Percentiles rank a stretch among this genome's conserved stretches.
Conservation (phyloP, 768 basidiomycete species). For the Hericium rajendrae region DNA sequence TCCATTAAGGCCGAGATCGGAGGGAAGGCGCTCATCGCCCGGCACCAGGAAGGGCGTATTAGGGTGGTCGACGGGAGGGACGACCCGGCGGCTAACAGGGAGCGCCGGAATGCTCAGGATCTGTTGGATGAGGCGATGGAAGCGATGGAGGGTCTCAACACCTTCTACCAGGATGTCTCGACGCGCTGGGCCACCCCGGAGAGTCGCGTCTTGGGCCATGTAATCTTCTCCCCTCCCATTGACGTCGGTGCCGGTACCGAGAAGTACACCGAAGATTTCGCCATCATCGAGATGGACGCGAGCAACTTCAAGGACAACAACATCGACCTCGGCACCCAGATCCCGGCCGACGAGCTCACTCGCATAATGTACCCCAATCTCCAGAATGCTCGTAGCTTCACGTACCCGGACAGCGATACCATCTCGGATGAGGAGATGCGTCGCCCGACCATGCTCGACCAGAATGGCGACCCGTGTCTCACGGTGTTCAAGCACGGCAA, state of each 20-base stretch:
- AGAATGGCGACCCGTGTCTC: background rate
- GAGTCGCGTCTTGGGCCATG: background rate
- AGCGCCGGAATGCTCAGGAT: background rate
- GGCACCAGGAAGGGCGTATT: background rate
- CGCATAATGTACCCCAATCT: slow-evolving; percentile 1
- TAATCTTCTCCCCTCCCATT: slow-evolving; percentile 5
- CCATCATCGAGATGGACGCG: slow-evolving; percentile 19
- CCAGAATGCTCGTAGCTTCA: background rate
- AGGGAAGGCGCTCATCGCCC: accelerated
- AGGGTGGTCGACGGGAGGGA: background rate
- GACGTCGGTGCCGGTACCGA: slow-evolving; percentile 2
- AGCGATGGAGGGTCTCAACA: background rate
- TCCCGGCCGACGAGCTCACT: background rate
- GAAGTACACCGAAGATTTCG: slow-evolving; percentile 17
- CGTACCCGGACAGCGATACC: background rate
- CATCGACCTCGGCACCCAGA: slow-evolving; percentile 5
- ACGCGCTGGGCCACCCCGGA: background rate
- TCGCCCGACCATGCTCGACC: background rate
- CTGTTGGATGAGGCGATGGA: background rate
- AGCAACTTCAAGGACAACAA: slow-evolving; percentile 14
- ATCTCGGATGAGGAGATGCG: background rate
- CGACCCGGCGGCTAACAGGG: background rate
- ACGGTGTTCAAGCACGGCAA: background rate
- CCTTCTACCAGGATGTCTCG: background rate
- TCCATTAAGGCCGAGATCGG: slow-evolving; percentile 1